Base-by-base conservation (phyloP, 2,329 filamentous ascomycete species). In the Fusarium liriodendri region DNA sequence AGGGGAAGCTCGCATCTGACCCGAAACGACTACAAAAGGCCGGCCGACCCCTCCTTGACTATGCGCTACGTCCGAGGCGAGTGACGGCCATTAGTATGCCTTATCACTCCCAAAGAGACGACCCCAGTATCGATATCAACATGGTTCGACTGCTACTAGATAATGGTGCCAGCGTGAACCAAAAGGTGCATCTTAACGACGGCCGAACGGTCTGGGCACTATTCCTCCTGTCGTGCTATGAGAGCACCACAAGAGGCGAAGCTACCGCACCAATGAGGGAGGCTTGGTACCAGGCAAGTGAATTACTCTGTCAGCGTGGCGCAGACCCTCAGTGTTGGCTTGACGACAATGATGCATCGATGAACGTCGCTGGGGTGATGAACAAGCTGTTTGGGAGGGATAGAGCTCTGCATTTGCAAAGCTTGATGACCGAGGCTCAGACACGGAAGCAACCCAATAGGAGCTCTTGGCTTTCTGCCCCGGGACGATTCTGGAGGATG, bases 31-130 rank as follows among this genome's bases (percentile, higher is more conserved):
- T 47, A 7, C 37, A 61, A 18, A 61, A 61, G 58, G 18, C 37
- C 5, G 58, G 58, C 5, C 58, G 38, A 4, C 58, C 59, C 10
- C 33, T 45, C 20, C 27, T 45, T n/a, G 59, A 65, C 54, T 65
- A 65, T 33, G 63, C 63, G 18, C 63, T 65, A 7, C 63, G 63
- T 4, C 63, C 63, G 9, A 29, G 63, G 9, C 63, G 63, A 59
- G 54, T 65, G 40, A 65, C 33, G 33, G 27, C 63, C 16, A 60
- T 65, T 7, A 47, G 27, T 18, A 52, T 59, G 54, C 54, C 54
- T 9, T 65, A 65, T 38, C 62, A 65, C 22, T 65, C 62, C 2
- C 54, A 32, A 9, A 29, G 54, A 18, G 54, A 65, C 14, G 62
- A 60, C 8, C 62, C 62, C 9, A 65, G 32, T 20, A 52, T 65